Base-by-base conservation (phyloP, 1,139 yeast genomes). In the Scheffersomyces quercinus region DNA sequence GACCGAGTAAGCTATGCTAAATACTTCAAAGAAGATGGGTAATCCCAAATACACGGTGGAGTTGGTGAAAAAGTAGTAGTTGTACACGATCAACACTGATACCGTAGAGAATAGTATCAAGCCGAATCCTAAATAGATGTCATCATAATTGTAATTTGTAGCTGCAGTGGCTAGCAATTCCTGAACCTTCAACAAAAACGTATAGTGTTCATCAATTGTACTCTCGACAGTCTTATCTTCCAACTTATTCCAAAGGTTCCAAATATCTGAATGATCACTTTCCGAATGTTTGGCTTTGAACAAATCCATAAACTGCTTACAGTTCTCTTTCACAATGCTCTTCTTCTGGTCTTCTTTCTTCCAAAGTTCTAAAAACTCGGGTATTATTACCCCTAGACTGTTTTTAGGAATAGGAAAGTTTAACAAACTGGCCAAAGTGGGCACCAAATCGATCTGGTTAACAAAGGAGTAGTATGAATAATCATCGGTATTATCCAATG, bases 371-470 rank as follows among this genome's bases (percentile, higher is more conserved):
- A 88, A 65, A 28, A 89, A 62, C 5, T 79, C 79, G 2, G 73
- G 69, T 2, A 89, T 76, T 5, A 91, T 57, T 0, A 86, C 75
- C 1, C 99, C 99, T 13, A 93, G 71, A 52, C 82, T 88, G 59
- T 95, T 93, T 48, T 79, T 82, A 0, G 99, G 99, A 28, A 90
- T 82, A 0, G 96, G 95, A 13, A 91, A 68, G 41, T 88, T 85
- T 44, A 91, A 71, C 6, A 93, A 67, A 3, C 83, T 70, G 0
- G 96, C 73, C 36, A 93, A 60, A 0, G 97, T 86, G 1, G 99
- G 97, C 0, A 93, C 97, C 16, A 93, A 53, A 62, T 93, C 99
- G 26, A 89, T 82, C 59, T 95, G 99, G 48, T 83, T 85, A 11
- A 90, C 70, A 35, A 60, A 62, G 1, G 65, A 52, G 53, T 78